These are phyloP conservation scores for Ceratobasidium sp. DNA, from an alignment of 1,284 basidiomycete genomes.

Conservation along the genomic window DNA sequence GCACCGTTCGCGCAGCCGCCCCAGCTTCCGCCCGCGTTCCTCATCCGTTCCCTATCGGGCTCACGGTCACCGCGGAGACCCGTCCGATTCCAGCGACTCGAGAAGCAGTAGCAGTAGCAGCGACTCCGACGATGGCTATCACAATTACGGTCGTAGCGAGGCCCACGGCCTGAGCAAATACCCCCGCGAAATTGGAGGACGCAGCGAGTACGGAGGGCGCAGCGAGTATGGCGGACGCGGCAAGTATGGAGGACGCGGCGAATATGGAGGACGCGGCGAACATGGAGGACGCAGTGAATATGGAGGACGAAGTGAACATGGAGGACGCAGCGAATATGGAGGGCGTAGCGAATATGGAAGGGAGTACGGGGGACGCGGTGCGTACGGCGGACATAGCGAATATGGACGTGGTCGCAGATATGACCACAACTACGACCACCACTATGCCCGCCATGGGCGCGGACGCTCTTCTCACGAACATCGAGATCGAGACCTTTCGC, in stretches of 20 bases:
- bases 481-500: slow-evolving; percentile 18
- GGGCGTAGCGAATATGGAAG: slow-evolving; percentile 2
- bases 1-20: slow-evolving; percentile 16
- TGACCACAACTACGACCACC: not conserved
- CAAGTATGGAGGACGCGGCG: not conserved
- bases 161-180: not conserved
- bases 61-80: not conserved
- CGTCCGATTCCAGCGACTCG: not conserved
- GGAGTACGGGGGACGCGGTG: not conserved
- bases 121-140: not conserved
- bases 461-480: not conserved
- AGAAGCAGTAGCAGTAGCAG: not conserved
- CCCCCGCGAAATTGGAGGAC: not conserved
- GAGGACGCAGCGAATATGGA: not conserved
- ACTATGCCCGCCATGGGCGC: not conserved
- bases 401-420: not conserved
- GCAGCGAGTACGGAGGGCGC: not conserved
- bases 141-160: not conserved
- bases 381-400: not conserved
- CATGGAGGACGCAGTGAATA: not conserved
- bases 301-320: not conserved
- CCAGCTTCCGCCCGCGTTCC: not conserved
- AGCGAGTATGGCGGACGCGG: not conserved
- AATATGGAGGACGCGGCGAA: not conserved
- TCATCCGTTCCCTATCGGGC: slow-evolving; percentile 3